A percentile compares a stretch with the other conserved stretches of the same genome.
phyloP scores from a whole-genome alignment of 2,329 filamentous ascomycete genomes.

The Fusarium sulawesiense region DNA sequence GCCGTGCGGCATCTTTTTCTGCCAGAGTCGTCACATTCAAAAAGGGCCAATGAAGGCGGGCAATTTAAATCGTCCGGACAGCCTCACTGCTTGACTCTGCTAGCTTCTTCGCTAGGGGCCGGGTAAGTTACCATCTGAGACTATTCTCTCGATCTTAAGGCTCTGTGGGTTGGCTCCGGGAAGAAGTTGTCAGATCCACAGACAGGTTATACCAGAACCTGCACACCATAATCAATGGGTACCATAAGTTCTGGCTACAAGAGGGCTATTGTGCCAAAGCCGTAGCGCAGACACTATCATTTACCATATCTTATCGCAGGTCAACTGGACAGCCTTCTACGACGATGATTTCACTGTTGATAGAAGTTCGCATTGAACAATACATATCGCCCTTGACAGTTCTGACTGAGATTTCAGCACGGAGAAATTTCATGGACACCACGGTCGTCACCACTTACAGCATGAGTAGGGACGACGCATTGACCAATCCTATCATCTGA shows the following conservation, averaged over 20 bases:
- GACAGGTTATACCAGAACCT: not conserved
- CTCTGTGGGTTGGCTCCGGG: not conserved
- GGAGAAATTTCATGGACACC: not conserved
- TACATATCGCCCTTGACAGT: not conserved
- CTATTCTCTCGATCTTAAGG: not conserved
- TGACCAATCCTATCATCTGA: not conserved
- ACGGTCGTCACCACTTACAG: not conserved
- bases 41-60: not conserved
- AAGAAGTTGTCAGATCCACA: not conserved
- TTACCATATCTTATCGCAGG: not conserved
- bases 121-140: constrained; percentile 1
- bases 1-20: not conserved
- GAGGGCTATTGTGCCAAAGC: not conserved
- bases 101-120: not conserved
- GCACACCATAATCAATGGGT: not conserved
- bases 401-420: constrained; percentile 2
- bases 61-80: not conserved
- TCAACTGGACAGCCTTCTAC: not conserved
- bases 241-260: not conserved
- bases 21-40: not conserved
- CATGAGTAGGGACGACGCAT: not conserved
- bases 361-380: not conserved
- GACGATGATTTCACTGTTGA: not conserved
- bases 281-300: not conserved
- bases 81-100: not conserved